These are phyloP conservation scores for Vitis cinerea DNA, from an alignment of 164 flowering plant species.

Conservation along the genomic window DNA sequence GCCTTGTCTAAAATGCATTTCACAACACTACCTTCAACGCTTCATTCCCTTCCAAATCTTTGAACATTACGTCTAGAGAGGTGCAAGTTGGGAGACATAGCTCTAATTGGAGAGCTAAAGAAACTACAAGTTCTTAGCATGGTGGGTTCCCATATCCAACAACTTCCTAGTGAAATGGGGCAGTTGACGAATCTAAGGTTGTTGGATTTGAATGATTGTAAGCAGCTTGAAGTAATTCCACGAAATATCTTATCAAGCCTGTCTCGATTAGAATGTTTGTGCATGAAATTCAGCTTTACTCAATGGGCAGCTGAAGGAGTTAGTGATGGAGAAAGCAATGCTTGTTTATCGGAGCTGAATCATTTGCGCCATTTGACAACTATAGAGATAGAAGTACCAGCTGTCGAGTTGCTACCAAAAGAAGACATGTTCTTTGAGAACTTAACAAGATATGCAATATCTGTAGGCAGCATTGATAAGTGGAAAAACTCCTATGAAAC, in stretches of 20 bases:
- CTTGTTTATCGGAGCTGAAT: no score
- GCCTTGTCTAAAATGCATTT: neutral
- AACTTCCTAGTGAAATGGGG: constrained; percentile 9
- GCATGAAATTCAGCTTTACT: constrained; percentile 1
- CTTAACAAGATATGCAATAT: no score
- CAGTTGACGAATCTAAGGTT: constrained; percentile 3
- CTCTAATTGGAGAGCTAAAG: constrained; percentile 9
- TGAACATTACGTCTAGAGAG: constrained; percentile 12
- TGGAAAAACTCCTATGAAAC: no score
- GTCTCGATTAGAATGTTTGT: constrained; percentile 1
- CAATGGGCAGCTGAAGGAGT: constrained; percentile 11
- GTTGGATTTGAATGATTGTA: constrained; percentile 10
- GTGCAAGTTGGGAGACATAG: neutral
- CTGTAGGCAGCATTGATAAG: no score
- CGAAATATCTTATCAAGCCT: constrained; percentile 2
- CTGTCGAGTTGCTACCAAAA: no score
- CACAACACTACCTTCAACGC: neutral
- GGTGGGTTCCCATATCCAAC: neutral
- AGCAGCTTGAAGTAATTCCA: constrained; percentile 3
- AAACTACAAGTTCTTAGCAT: constrained; percentile 11
- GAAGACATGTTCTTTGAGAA: no score
- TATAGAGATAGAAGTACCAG: no score
- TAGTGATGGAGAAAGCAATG: constrained; percentile 2
- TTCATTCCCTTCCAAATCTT: constrained; percentile 5
- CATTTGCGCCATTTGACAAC: no score